Percentiles rank a stretch among this genome's conserved stretches.
phyloP scores from a whole-genome alignment of 768 basidiomycete genomes.

The Hebeloma cylindrosporum region DNA sequence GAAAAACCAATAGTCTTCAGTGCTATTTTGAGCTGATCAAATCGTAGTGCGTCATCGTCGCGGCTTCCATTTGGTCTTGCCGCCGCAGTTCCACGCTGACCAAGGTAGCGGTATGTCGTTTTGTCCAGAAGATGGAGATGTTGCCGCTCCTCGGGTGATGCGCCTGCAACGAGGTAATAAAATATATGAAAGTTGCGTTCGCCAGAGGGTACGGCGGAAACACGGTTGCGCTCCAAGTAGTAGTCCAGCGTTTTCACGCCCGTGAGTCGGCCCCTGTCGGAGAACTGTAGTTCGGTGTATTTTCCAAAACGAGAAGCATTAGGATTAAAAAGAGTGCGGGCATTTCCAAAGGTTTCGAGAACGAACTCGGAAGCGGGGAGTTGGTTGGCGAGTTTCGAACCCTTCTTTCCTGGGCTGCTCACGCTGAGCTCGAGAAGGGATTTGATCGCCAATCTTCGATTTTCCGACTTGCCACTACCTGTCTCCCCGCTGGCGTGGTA shows the following conservation, averaged over 20 bases:
- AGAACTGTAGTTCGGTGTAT: conserved; percentile 97
- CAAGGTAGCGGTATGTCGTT: conserved; percentile 83
- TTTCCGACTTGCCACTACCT: conserved; percentile 92
- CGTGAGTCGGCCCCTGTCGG: conserved; percentile 81
- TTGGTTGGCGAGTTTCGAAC: conserved; percentile 81
- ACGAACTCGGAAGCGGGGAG: conserved; percentile 94
- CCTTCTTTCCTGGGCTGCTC: conserved; percentile 89
- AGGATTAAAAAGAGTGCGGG: conserved; percentile 87
- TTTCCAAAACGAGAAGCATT: conserved; percentile 98
- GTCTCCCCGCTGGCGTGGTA: conserved; percentile 74
- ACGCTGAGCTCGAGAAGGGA: conserved; percentile 89
- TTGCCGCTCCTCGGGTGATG: conserved; percentile 81
- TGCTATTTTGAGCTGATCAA: conserved; percentile 92
- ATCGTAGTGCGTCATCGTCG: conserved; percentile 83
- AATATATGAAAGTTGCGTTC: conserved; percentile 98
- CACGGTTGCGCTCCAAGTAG: conserved; percentile 89
- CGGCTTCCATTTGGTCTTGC: conserved; percentile 47
- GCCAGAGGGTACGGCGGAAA: conserved; percentile 83
- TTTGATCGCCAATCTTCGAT: conserved; percentile 87
- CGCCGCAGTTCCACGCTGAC: conserved; percentile 53
- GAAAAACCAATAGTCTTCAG: conserved; percentile 92
- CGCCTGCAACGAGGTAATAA: conserved; percentile 94
- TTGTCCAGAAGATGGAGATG: conserved; percentile 85
- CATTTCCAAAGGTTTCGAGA: conserved; percentile 92
- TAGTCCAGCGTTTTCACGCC: conserved; percentile 97